Percentiles rank a stretch among this genome's conserved stretches.
phyloP scores from a whole-genome alignment of 306 rosid species.

The Canavalia gladiata region DNA sequence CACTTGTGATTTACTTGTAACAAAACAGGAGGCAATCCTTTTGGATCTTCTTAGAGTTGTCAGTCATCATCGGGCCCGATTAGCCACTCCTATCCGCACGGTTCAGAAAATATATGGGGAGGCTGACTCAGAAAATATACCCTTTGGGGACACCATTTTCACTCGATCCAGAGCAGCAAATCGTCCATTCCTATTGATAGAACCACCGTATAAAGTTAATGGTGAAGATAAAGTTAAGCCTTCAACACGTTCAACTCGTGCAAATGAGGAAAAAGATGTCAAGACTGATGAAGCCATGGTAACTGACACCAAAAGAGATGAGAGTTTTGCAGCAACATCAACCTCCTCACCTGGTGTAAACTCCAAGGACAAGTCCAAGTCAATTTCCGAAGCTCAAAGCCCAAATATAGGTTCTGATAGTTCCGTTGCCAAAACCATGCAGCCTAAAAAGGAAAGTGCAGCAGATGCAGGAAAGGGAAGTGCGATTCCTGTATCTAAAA shows the following conservation, averaged over 20 bases:
- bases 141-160: slow-evolving; percentile 78
- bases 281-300: slow-evolving; percentile 60
- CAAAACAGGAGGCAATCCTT: slow-evolving; percentile 89
- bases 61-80: slow-evolving; percentile 92
- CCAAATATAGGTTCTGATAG: slow-evolving; percentile 49
- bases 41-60: slow-evolving; percentile 96
- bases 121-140: slow-evolving; percentile 77
- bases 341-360: slow-evolving; percentile 49
- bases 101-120: slow-evolving; percentile 86
- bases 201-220: slow-evolving; percentile 79
- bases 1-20: slow-evolving; percentile 41
- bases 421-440: slow-evolving; percentile 59
- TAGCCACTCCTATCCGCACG: slow-evolving; percentile 98
- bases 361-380: slow-evolving; percentile 55
- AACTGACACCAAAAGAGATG: slow-evolving; percentile 62
- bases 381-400: slow-evolving; percentile 54
- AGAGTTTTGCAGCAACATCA: slow-evolving; percentile 48
- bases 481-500: slow-evolving; percentile 51
- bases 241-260: slow-evolving; percentile 59
- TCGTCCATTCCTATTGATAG: slow-evolving; percentile 78
- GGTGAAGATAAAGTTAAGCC: slow-evolving; percentile 80
- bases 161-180: slow-evolving; percentile 63
- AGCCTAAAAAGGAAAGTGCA: slow-evolving; percentile 57
- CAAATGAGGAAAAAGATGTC: slow-evolving; percentile 74
- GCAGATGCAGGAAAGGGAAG: slow-evolving; percentile 61